A percentile compares a stretch with the other conserved stretches of the same genome.
Conservation (phyloP, 1,139 yeast genomes). For the Saccharomycopsis hybrid region DNA sequence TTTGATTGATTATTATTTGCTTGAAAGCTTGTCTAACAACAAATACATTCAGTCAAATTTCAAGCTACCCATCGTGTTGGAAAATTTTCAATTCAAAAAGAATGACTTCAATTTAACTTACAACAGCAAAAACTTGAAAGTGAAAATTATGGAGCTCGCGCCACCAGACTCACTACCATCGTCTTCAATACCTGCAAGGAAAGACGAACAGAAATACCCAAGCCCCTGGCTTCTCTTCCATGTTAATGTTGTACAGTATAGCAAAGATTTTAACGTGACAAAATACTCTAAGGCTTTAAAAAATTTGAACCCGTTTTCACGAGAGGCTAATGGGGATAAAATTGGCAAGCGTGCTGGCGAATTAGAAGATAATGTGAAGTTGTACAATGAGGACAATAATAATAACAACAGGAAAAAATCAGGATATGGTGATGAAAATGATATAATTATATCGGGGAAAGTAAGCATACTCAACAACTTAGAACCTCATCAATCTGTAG, state of each 20-base stretch:
- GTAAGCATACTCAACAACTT: not conserved
- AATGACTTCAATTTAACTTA: slow-evolving; percentile 3
- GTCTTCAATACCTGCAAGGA: not conserved
- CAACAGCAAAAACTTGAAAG: not conserved
- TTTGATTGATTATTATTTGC: slow-evolving; percentile 13
- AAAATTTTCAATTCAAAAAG: slow-evolving; percentile 4
- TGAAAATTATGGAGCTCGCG: not conserved
- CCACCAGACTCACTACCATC: not conserved
- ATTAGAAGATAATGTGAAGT: not conserved
- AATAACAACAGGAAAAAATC: too few species aligned
- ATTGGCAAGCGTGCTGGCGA: not conserved
- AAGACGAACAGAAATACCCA: too few species aligned
- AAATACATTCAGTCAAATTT: slow-evolving; percentile 3
- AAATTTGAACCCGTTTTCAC: not conserved
- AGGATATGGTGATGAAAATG: not conserved
- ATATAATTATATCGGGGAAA: not conserved
- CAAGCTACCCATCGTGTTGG: slow-evolving; percentile 10
- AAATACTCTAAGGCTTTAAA: not conserved
- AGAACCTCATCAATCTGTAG: not conserved
- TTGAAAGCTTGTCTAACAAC: slow-evolving; percentile 5
- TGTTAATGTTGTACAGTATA: too few species aligned
- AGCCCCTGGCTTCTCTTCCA: too few species aligned
- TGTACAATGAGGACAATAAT: not conserved
- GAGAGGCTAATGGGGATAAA: not conserved
- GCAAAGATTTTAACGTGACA: too few species aligned